Evolutionary conservation across 2,329 filamentous ascomycete genomes (phyloP).

Genomic region (Beauveria varroae): DNA sequence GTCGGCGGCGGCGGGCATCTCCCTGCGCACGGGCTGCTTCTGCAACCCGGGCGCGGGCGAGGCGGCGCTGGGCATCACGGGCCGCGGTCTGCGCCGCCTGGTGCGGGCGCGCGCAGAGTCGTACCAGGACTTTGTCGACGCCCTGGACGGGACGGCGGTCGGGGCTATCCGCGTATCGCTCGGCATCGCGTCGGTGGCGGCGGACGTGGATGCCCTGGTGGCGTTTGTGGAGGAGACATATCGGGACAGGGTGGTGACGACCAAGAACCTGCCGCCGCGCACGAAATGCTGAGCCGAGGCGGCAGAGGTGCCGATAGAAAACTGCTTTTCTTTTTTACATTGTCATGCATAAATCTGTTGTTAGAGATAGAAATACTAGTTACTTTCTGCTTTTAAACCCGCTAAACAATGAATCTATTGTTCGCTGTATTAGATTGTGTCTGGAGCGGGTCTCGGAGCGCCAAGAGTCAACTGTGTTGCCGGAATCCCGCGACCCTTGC

Average conservation of each 20-base stretch:
- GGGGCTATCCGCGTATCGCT: slow-evolving; percentile 33
- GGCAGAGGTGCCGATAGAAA: background rate
- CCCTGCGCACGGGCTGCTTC: slow-evolving; percentile 34
- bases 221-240: slow-evolving; percentile 26
- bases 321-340: background rate
- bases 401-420: background rate
- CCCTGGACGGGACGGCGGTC: slow-evolving; percentile 15
- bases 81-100: slow-evolving; percentile 11
- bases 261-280: slow-evolving; percentile 5
- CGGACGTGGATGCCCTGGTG: slow-evolving; percentile 30
- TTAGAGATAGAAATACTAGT: background rate
- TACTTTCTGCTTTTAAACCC: background rate
- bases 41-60: slow-evolving; percentile 35
- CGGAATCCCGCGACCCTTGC: background rate
- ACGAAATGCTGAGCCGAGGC: slow-evolving; percentile 9
- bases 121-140: slow-evolving; percentile 18
- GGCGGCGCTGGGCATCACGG: slow-evolving; percentile 24
- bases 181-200: slow-evolving; percentile 27
- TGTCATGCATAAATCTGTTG: background rate
- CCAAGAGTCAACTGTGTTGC: background rate
- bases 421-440: background rate
- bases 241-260: slow-evolving; percentile 20
- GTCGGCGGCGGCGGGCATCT: slow-evolving; percentile 26
- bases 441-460: background rate
- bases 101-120: slow-evolving; percentile 11